phyloP scores from a whole-genome alignment of 2,329 filamentous ascomycete species.

The Knufia fluminis region DNA sequence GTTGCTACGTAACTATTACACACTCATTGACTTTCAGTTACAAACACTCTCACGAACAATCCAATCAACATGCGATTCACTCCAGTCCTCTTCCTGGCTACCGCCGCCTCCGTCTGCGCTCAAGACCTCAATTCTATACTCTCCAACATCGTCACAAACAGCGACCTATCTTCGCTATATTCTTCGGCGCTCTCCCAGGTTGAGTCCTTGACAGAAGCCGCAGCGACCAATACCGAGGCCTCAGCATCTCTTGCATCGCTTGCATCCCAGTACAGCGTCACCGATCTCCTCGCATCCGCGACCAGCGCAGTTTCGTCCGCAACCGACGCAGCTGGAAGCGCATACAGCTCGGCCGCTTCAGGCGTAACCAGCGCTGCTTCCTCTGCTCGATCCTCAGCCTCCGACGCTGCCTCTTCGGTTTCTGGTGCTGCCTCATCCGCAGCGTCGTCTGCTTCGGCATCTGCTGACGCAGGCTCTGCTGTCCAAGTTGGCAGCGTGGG shows the following conservation, averaged over 20 bases:
- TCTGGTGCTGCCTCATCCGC: neutral
- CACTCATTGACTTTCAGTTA: no score
- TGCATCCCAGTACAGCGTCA: neutral
- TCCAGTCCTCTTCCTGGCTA: slow-evolving; percentile 1
- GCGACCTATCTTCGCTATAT: neutral
- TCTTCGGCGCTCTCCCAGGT: neutral
- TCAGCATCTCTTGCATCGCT: neutral
- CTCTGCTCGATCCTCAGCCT: neutral
- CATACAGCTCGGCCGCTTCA: neutral
- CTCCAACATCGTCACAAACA: neutral
- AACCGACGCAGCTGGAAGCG: neutral
- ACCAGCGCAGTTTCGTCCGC: neutral
- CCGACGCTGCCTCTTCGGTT: neutral
- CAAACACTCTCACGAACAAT: no score
- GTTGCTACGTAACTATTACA: neutral
- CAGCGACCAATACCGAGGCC: neutral
- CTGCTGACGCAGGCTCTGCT: neutral
- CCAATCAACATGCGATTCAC: slow-evolving; percentile 9
- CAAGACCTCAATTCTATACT: slow-evolving; percentile 1
- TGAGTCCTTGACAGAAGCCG: neutral
- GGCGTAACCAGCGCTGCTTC: neutral
- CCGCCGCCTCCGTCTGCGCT: neutral
- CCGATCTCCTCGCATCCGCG: neutral
- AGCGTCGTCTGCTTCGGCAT: no score
- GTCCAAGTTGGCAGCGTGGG: neutral